Evolutionary conservation across 208 protist genomes (phyloP).

Genomic region (Leishmania guyanensis): DNA sequence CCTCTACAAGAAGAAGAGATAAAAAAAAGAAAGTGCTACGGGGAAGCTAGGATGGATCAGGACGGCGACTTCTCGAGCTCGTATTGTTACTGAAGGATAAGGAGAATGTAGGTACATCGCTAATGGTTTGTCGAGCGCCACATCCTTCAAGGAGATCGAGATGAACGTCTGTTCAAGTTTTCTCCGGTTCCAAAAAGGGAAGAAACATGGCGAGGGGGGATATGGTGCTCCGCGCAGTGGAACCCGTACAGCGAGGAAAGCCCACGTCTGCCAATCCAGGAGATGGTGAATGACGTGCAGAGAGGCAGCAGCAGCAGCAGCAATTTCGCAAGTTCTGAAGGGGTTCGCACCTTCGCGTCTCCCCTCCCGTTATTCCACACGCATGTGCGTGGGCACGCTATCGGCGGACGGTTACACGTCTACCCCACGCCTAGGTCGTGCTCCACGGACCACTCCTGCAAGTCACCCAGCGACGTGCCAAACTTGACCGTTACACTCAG

Average conservation of each 20-base stretch:
- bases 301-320: neutral
- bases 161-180: neutral
- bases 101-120: neutral
- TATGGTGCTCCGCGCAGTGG: neutral
- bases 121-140: neutral
- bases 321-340: neutral
- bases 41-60: too few relatives aligned
- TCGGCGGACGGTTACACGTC: neutral
- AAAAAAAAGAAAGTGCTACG: neutral
- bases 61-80: neutral
- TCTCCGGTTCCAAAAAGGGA: too few relatives aligned
- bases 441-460: slow-evolving; percentile 79
- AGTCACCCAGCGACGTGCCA: slow-evolving; percentile 65
- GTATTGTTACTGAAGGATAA: neutral
- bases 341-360: neutral
- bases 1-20: too few relatives aligned
- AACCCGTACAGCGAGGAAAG: neutral
- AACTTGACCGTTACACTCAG: slow-evolving; percentile 68
- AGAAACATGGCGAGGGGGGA: neutral
- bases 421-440: slow-evolving; percentile 67
- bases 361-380: neutral
- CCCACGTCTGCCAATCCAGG: neutral
- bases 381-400: neutral
- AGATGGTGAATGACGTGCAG: neutral
- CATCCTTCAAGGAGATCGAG: neutral